A percentile compares a stretch with the other conserved stretches of the same genome.
Evolutionary conservation across 441 rosid genomes (phyloP).

Genomic region (Erodium trifolium): DNA sequence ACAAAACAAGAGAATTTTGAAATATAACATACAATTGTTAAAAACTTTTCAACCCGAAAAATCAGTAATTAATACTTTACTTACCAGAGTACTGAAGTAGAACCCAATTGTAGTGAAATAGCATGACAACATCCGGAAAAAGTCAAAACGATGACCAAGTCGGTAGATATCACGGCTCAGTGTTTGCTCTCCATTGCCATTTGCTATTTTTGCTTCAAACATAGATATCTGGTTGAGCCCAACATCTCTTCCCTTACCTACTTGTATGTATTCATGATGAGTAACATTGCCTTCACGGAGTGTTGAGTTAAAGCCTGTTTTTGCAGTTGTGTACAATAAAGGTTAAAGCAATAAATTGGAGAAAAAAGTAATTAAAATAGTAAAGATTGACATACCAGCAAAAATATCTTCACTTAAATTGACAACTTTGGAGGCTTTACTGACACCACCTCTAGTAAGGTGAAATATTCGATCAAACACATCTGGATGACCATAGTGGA

Average conservation of each 20-base stretch:
- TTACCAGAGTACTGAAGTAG: slow-evolving; percentile 94
- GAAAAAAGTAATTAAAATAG: neutral
- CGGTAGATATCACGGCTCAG: slow-evolving; percentile 90
- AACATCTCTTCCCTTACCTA: slow-evolving; percentile 99
- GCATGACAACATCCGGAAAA: slow-evolving; percentile 96
- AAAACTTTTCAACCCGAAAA: slow-evolving; percentile 4
- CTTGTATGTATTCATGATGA: slow-evolving; percentile 99
- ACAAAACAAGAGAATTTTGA: slow-evolving; percentile 18
- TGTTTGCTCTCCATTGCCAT: slow-evolving; percentile 99
- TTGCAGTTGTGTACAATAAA: slow-evolving; percentile 18
- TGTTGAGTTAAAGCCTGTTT: slow-evolving; percentile 90
- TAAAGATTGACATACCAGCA: slow-evolving; percentile 55
- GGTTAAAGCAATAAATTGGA: slow-evolving; percentile 10
- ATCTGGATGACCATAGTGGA: slow-evolving; percentile 99
- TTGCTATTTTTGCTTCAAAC: slow-evolving; percentile 99
- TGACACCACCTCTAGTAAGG: slow-evolving; percentile 95
- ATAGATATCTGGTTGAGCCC: slow-evolving; percentile 97
- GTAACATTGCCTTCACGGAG: slow-evolving; percentile 99
- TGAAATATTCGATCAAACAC: slow-evolving; percentile 96
- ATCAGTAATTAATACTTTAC: slow-evolving; percentile 7
- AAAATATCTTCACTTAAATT: slow-evolving; percentile 98
- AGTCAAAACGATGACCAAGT: slow-evolving; percentile 98
- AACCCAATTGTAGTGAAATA: slow-evolving; percentile 97
- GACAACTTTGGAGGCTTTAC: slow-evolving; percentile 96
- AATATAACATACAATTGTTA: neutral